phyloP scores from a whole-genome alignment of 2,329 filamentous ascomycete genomes.

The Annulohypoxylon truncatum region DNA sequence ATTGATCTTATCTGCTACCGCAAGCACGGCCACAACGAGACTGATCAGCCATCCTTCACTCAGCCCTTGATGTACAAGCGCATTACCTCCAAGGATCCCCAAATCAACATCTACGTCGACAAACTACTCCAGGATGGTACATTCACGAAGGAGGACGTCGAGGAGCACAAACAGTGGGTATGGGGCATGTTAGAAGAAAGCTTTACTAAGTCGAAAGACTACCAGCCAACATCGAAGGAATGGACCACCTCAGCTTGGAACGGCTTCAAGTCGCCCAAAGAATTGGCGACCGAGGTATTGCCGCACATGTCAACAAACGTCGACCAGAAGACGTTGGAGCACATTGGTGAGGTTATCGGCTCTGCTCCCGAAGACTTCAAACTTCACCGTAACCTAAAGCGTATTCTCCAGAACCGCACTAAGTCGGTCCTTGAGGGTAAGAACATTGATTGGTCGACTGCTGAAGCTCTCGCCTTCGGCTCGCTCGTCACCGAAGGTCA shows the following conservation, averaged over 20 bases:
- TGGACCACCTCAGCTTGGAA: slow-evolving; percentile 99
- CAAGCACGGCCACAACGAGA: slow-evolving; percentile 99
- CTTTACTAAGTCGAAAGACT: slow-evolving; percentile 97
- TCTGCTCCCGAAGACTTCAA: slow-evolving; percentile 85
- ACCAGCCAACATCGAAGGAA: slow-evolving; percentile 94
- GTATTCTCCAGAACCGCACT: slow-evolving; percentile 87
- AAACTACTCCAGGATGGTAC: slow-evolving; percentile 92
- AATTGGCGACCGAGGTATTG: slow-evolving; percentile 92
- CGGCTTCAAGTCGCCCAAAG: slow-evolving; percentile 98
- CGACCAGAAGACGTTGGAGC: slow-evolving; percentile 76
- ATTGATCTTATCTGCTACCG: slow-evolving; percentile 99
- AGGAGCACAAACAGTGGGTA: slow-evolving; percentile 99
- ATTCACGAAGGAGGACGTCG: slow-evolving; percentile 96
- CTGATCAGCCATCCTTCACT: slow-evolving; percentile 99
- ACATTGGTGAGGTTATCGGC: slow-evolving; percentile 85
- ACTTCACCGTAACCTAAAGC: slow-evolving; percentile 95
- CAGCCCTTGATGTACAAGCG: slow-evolving; percentile 99
- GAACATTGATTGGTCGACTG: slow-evolving; percentile 97
- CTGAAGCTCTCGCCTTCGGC: slow-evolving; percentile 94
- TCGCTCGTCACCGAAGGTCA: slow-evolving; percentile 91
- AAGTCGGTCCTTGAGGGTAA: slow-evolving; percentile 93
- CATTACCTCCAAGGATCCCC: slow-evolving; percentile 84
- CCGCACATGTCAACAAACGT: slow-evolving; percentile 91
- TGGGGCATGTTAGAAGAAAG: slow-evolving; percentile 99
- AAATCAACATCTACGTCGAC: slow-evolving; percentile 91